Evolutionary conservation across 306 rosid genomes (phyloP), one percentile per base, ranked within the genome.

Genomic region (Corylus avellana): DNA sequence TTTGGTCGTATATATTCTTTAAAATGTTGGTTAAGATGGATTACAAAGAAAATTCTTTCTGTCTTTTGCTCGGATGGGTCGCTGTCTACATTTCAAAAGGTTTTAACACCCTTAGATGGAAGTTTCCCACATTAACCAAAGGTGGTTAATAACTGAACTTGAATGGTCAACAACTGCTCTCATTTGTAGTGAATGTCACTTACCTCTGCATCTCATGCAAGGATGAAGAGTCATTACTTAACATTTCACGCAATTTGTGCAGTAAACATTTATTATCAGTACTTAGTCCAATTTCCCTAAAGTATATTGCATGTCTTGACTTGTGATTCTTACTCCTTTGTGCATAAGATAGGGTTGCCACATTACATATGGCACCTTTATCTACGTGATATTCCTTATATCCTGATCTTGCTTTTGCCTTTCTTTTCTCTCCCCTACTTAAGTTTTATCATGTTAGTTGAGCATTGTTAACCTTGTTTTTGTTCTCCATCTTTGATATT

Each of bases 401-500:
- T 17, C 14, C 20, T 37, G 47, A 57, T 53, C 25, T 9, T 58
- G 14, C 42, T 54, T 75, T 56, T 70, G 44, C 49, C 20, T 18
- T 63, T 47, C 20, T 47, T 44, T 16, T 35, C 74, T 58, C 69
- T 53, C 83, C 25, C 8, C 50, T 85, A 58, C 57, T 49, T 74
- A 50, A 77, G 55, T 79, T 63, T 51, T 72, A 29, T 74, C 11
- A 70, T 11, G 83, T 73, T 78, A 51, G 61, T 78, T 62, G 56
- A 44, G 57, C 50, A 56, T 73, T 44, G 61, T 78, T 68, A 32
- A 77, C 70, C 50, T 84, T 85, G 75, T 84, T 70, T 71, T 75
- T 79, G 35, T 79, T 78, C 32, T 70, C 37, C 9, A 11, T 73
- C 29, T 39, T 72, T 58, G 53, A 66, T 81, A 48, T 82, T 81